A percentile compares a stretch with the other conserved stretches of the same genome.
Conservation (phyloP, 2,329 filamentous ascomycete genomes). For the Monilinia vaccinii-corymbosi region DNA sequence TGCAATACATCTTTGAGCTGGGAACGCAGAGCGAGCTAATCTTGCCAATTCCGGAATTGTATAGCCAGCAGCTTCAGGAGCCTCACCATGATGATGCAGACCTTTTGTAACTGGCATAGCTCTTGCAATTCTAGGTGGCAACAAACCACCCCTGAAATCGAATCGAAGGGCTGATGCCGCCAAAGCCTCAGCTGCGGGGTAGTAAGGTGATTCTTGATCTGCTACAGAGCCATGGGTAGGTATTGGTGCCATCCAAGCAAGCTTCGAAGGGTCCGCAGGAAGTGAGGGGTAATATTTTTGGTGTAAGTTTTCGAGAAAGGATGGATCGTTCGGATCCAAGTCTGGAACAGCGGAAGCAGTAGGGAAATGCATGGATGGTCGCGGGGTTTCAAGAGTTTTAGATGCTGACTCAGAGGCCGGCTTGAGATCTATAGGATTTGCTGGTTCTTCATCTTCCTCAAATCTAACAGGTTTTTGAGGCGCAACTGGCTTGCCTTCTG, state of each 20-base stretch:
- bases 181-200: conserved; percentile 65
- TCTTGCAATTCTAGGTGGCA: conserved; percentile 68
- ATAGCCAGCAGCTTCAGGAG: conserved; percentile 89
- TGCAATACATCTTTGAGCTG: conserved; percentile 81
- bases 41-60: conserved; percentile 80
- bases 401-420: conserved; percentile 37
- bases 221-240: conserved; percentile 55
- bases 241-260: conserved; percentile 81
- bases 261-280: conserved; percentile 71
- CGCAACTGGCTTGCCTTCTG: conserved; percentile 24
- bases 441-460: conserved; percentile 33
- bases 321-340: conserved; percentile 72
- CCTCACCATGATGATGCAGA: conserved; percentile 86
- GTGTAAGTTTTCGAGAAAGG: conserved; percentile 79
- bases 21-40: conserved; percentile 70
- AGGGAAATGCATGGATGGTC: conserved; percentile 33
- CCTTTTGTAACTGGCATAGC: conserved; percentile 68
- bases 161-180: conserved; percentile 74
- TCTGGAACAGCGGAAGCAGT: conserved; percentile 47
- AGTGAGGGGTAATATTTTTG: conserved; percentile 89
- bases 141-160: conserved; percentile 71
- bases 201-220: conserved; percentile 68
- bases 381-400: conserved; percentile 45
- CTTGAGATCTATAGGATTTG: conserved; percentile 33
- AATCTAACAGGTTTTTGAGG: conserved; percentile 36